Evolutionary conservation across 73 alveolate species (phyloP).

Genomic region (Paramecium sonneborni): DNA sequence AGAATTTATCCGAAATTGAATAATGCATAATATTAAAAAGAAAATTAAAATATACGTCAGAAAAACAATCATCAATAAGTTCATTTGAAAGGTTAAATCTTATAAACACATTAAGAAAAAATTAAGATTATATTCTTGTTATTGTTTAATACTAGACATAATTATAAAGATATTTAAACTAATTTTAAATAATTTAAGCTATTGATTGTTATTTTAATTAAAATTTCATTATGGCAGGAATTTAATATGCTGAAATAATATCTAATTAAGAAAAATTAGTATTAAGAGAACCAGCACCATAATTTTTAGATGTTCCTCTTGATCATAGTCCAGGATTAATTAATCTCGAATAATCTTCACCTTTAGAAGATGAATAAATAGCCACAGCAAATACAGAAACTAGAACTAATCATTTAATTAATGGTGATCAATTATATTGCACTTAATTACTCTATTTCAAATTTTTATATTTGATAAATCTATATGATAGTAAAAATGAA

Average conservation of each 20-base stretch:
- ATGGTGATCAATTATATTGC: background rate
- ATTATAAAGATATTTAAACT: background rate
- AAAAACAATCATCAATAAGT: background rate
- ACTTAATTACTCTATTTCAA: background rate
- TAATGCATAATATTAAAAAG: background rate
- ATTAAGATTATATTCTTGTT: background rate
- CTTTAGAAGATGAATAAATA: background rate
- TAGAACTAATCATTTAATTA: background rate
- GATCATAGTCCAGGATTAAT: slow-evolving; percentile 22
- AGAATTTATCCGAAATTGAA: background rate
- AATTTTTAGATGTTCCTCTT: background rate
- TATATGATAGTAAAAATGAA: slow-evolving; percentile 4
- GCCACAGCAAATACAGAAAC: background rate
- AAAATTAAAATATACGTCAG: background rate
- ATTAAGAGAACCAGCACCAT: background rate
- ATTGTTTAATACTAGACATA: background rate
- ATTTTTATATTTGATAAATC: background rate
- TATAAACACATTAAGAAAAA: background rate
- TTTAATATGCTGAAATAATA: background rate
- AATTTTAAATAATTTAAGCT: background rate
- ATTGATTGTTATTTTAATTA: background rate
- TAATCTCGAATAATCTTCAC: background rate
- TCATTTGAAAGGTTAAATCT: background rate
- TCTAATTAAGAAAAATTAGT: background rate
- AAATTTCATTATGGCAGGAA: background rate